A percentile compares a stretch with the other conserved stretches of the same genome.
Evolutionary conservation across 2,329 filamentous ascomycete species (phyloP).

Genomic region (Penicillium sp.): DNA sequence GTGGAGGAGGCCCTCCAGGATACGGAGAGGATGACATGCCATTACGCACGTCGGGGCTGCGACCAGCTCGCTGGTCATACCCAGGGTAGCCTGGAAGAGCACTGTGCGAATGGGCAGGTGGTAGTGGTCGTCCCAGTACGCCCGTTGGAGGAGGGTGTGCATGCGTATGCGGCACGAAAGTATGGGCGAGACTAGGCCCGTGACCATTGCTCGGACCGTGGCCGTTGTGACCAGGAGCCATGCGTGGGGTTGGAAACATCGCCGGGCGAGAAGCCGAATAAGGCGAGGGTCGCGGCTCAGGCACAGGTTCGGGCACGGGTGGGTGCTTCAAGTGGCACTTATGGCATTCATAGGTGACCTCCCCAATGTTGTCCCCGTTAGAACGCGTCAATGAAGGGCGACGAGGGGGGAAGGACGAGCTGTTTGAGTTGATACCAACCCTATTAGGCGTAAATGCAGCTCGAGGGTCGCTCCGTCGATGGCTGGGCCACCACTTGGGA

Average conservation of each 20-base stretch:
- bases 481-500: slow-evolving; percentile 65
- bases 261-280: slow-evolving; percentile 38
- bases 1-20: slow-evolving; percentile 50
- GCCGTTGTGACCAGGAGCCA: slow-evolving; percentile 13
- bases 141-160: slow-evolving; percentile 17
- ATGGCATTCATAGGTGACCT: slow-evolving; percentile 68
- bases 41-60: slow-evolving; percentile 40
- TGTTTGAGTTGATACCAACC: slow-evolving; percentile 30
- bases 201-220: background rate
- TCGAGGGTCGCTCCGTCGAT: slow-evolving; percentile 58
- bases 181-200: slow-evolving; percentile 23
- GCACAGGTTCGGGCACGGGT: slow-evolving; percentile 37
- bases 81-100: slow-evolving; percentile 38
- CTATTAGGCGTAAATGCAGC: slow-evolving; percentile 39
- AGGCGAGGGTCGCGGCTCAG: slow-evolving; percentile 41
- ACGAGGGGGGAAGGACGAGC: slow-evolving; percentile 34
- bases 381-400: slow-evolving; percentile 28
- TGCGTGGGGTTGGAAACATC: slow-evolving; percentile 39
- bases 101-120: slow-evolving; percentile 33
- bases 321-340: slow-evolving; percentile 64
- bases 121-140: slow-evolving; percentile 36
- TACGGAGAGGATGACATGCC: slow-evolving; percentile 40
- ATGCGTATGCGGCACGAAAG: slow-evolving; percentile 38
- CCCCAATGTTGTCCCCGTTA: slow-evolving; percentile 38
- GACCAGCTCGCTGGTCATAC: slow-evolving; percentile 41